Evolutionary conservation across 345 rosid genomes (phyloP), one percentile per base, ranked within the genome.

Genomic region (Rubroshorea leprosula): DNA sequence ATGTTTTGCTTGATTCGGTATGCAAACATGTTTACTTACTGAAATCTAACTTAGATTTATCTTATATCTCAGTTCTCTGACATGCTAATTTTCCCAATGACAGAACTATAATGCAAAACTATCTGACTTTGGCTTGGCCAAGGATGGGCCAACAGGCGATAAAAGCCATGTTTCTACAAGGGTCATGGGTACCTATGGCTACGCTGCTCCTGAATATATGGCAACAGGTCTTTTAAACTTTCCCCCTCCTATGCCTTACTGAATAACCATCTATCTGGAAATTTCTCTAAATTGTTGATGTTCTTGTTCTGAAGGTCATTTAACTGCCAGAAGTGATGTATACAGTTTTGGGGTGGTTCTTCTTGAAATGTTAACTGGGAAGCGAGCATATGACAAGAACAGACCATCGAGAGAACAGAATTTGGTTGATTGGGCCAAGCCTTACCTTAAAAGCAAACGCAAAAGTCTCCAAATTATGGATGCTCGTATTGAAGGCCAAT

Each of bases 311-410:
- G 46, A 39, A 79, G 99, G 99, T 35, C 99, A 81, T 64, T 62
- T 94, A 26, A 85, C 92, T 52, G 57, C 85, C 41, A 83, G 70
- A 78, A 94, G 96, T 45, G 97, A 90, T 24, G 79, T 90, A 38
- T 94, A 85, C 60, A 90, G 99, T 74, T 90, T 80, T 1, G 99
- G 99, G 54, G 96, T 94, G 35, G 93, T 94, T 60, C 73, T 94
- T 50, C 71, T 94, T 6, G 99, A 94, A 78, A 80, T 94, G 90
- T 68, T 94, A 62, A 65, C 92, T 0, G 99, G 99, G 15, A 76
- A 75, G 57, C 83, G 80, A 63, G 95, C 95, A 6, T 49, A 87
- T 20, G 99, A 94, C 76, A 71, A 83, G 48, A 94, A 87, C 72
- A 76, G 89, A 44, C 96, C 97, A 10, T 68, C 87, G 0, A 71